phyloP scores from a whole-genome alignment of 441 rosid species.

The Pelargonium cotyledonis region DNA sequence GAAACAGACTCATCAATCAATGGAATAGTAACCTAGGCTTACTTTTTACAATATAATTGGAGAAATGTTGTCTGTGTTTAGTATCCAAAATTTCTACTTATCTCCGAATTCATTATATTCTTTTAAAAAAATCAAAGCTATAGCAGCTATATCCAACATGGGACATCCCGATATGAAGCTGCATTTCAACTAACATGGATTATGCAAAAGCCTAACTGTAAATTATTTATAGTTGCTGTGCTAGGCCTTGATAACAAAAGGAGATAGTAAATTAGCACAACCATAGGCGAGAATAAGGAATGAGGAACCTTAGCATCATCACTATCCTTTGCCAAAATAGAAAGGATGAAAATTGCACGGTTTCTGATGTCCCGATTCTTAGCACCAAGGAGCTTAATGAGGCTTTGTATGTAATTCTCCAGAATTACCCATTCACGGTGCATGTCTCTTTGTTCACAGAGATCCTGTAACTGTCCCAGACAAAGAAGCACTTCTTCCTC shows the following conservation, averaged over 20 bases:
- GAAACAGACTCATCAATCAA: background rate
- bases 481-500: conserved; percentile 40
- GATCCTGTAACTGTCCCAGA: conserved; percentile 43
- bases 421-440: conserved; percentile 57
- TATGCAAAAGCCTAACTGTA: too few species aligned
- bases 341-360: conserved; percentile 37
- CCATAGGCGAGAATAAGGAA: conserved; percentile 1
- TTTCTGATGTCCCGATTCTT: conserved; percentile 41
- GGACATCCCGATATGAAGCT: background rate
- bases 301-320: conserved; percentile 55
- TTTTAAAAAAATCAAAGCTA: background rate
- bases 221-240: conserved; percentile 8
- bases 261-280: conserved; percentile 7
- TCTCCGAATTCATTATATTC: background rate
- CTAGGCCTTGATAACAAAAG: conserved; percentile 1
- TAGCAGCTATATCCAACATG: background rate
- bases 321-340: conserved; percentile 35
- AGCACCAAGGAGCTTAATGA: conserved; percentile 38
- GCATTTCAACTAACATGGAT: too few species aligned
- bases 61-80: background rate
- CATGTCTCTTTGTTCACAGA: conserved; percentile 48
- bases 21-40: background rate
- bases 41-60: background rate
- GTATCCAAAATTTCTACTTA: background rate
- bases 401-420: conserved; percentile 47